Conservation (phyloP, 345 rosid species). For the Acer campestre region DNA sequence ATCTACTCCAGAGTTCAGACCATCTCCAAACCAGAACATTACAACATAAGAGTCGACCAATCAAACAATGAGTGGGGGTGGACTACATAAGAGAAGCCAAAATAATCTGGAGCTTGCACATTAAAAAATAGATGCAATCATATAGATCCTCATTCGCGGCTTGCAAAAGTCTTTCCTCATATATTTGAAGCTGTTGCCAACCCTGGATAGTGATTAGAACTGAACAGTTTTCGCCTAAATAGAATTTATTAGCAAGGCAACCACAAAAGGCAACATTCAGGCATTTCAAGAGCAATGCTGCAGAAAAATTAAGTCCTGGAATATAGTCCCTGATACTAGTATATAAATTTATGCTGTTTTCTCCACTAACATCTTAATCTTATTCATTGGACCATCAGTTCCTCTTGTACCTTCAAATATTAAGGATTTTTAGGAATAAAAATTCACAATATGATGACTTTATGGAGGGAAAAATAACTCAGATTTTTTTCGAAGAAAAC, state of each 20-base stretch:
- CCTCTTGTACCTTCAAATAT: not conserved
- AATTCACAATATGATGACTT: not conserved
- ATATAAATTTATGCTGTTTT: not conserved
- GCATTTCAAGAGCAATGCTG: not conserved
- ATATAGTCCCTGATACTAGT: not conserved
- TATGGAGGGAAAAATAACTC: not conserved
- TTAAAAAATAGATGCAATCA: not conserved
- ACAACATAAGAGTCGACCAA: not conserved
- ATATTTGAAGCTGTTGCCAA: not conserved
- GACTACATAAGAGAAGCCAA: not conserved
- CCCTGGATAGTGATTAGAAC: not conserved
- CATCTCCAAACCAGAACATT: not conserved
- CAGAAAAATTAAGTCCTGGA: not conserved
- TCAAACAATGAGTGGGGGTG: not conserved
- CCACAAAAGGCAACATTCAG: not conserved
- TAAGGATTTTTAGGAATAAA: not conserved
- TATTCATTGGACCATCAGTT: not conserved
- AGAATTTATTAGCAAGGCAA: not conserved
- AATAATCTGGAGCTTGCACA: not conserved
- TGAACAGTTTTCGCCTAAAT: not conserved
- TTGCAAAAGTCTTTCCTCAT: not conserved
- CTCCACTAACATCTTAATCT: not conserved
- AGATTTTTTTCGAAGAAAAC: not conserved
- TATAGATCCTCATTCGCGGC: not conserved
- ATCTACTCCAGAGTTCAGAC: not conserved